Base-by-base conservation (phyloP, 176 grass and related monocot genomes). In the Carex cristatella region DNA sequence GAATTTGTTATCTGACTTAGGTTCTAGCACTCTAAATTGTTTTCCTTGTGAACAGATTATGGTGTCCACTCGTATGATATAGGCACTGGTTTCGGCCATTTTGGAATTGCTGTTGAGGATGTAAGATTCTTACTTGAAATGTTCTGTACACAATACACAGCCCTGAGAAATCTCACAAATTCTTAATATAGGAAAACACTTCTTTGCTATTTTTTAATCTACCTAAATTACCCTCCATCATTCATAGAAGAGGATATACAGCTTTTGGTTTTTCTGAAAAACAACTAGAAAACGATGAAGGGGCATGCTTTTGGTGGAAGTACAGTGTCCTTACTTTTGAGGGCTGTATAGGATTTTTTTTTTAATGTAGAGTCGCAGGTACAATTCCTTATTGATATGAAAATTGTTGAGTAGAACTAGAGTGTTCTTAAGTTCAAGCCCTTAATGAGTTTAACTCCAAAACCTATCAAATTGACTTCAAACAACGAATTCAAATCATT, bases 71-170 rank as follows among this genome's bases (percentile, higher is more conserved):
- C 89, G 15, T 94, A 98, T 76, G 46, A 98, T 51, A 91, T 95
- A 4, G 95, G 95, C 49, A 85, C 88, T 90, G 93, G 67, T 71
- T 98, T 98, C 0, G 95, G 93, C 62, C 95, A 98, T 69, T 98
- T 98, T 78, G 95, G 95, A 54, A 95, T 95, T 71, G 91, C 95
- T 61, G 93, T 98, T 83, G 95, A 94, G 57, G 93, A 98, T 78
- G 95, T 98, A 93, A 89, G 88, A 71, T 84, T 79, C 42, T 76
- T 74, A 44, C 19, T 65, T 12, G 0, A 42, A 59, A 66, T 8
- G 7, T 83, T 54, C 16, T 15, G 4, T 49, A 66, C 13, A 31
- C 9, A 28, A 2, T 48, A 65, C 12, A 32, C 10, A 30, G 31
- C 80, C 80, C 80, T 68, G 12, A 31, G 13, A 19, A 61, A 63